Base-by-base conservation (phyloP, 495 filamentous ascomycete genomes). In the Astrothelium macrocarpum region DNA sequence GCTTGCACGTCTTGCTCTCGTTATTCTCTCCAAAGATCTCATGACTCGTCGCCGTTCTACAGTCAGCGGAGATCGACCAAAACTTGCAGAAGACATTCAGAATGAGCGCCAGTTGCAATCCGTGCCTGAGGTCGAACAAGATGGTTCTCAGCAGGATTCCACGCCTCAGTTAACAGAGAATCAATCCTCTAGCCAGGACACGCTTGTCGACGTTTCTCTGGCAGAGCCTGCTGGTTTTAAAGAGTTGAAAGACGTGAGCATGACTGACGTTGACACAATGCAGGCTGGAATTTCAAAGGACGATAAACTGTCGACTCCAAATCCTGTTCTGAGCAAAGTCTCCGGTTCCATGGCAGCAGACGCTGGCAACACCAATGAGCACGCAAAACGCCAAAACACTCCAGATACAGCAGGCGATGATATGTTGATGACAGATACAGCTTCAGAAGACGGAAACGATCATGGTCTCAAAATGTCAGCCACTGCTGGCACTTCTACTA, bases 1-100 rank as follows among this genome's bases (percentile, higher is more conserved):
- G 9, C 29, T 97, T 65, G 93, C 92, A 25, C 85, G 91, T 43
- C 82, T 93, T 32, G 90, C 92, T 2, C 78, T 94, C 49, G 81
- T 87, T 65, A 86, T 80, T 63, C 79, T 82, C 2, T 78, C 80
- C 32, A 81, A 81, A 32, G 84, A 85, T 70, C 82, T 79, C 18
- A 78, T 77, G 2, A 81, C 82, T 59, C 81, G 84, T 39, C 79
- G 82, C 28, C 75, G 76, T 28, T 87, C 84, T 11, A 85, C 82
- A 9, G 76, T 81, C 28, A 64, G 68, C 45, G 62, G 36, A 11
- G 72, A 66, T 32, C 73, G 74, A 58, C 72, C 76, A 59, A 18
- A 66, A 9, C 26, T 56, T 28, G 20, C 29, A 20, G 23, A 28
- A 20, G 25, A 56, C 20, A 29, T 56, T 9, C 49, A 56, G 25